Conservation (phyloP, 73 alveolate genomes). For the Paramecium sonneborni region DNA sequence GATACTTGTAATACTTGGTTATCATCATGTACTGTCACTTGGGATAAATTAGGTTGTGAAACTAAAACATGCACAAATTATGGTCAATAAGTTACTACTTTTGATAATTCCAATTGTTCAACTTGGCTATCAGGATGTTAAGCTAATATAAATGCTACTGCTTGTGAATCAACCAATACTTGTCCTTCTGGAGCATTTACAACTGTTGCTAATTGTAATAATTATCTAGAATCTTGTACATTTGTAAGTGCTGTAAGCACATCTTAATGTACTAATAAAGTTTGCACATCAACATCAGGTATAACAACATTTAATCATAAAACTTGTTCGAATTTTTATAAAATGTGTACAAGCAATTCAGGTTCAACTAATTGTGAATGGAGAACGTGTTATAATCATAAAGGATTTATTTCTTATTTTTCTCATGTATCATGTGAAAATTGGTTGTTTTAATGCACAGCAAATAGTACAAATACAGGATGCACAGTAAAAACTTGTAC, state of each 20-base stretch:
- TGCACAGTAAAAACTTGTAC: slow-evolving; percentile 6
- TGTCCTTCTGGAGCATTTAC: slow-evolving; percentile 9
- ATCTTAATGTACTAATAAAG: background rate
- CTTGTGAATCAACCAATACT: background rate
- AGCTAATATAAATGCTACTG: background rate
- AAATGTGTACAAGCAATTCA: background rate
- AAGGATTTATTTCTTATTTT: background rate
- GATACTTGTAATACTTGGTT: background rate
- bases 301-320: background rate
- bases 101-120: background rate
- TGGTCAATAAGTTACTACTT: background rate
- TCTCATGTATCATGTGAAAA: background rate
- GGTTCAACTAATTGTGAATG: background rate
- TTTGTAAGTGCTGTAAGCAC: background rate
- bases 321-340: background rate
- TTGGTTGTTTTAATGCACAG: slow-evolving; percentile 8
- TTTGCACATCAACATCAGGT: background rate
- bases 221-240: background rate
- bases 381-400: slow-evolving; percentile 28
- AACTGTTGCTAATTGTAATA: background rate
- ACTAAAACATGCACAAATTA: background rate
- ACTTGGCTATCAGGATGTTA: background rate
- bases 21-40: slow-evolving; percentile 7
- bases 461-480: background rate
- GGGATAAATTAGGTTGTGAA: background rate